These are phyloP conservation scores for Phaeolepiota aurea DNA, from an alignment of 768 basidiomycete species.

Conservation along the genomic window DNA sequence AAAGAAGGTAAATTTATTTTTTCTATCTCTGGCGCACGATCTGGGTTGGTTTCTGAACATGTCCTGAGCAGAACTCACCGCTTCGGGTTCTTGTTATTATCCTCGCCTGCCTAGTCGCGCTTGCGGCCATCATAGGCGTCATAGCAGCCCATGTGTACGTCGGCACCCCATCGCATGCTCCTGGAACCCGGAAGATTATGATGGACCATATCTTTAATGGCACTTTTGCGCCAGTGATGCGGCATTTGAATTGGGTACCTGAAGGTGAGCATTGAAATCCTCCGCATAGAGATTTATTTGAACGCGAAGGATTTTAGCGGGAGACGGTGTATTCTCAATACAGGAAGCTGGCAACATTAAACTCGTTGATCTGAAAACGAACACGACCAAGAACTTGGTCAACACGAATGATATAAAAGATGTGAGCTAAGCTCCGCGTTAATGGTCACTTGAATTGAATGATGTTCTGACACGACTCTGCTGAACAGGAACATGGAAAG, in stretches of 20 bases:
- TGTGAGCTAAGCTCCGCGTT: too few species aligned
- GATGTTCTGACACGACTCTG: constrained; percentile 1
- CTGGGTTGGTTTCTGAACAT: background rate
- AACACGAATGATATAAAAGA: constrained; percentile 50
- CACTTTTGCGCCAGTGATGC: constrained; percentile 52
- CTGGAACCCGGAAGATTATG: constrained; percentile 59
- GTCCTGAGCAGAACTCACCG: constrained; percentile 27
- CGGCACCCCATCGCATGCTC: constrained; percentile 36
- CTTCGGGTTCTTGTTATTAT: constrained; percentile 55
- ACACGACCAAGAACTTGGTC: constrained; percentile 57
- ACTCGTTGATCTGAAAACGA: constrained; percentile 75
- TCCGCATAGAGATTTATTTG: background rate
- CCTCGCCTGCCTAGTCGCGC: constrained; percentile 46
- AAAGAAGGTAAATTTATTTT: constrained; percentile 9
- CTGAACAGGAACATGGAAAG: constrained; percentile 44
- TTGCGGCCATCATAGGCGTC: constrained; percentile 66
- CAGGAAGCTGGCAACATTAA: constrained; percentile 55
- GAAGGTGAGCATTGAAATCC: constrained; percentile 56
- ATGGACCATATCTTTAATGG: constrained; percentile 93
- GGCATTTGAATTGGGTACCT: constrained; percentile 73
- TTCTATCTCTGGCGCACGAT: background rate
- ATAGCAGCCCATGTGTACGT: constrained; percentile 72
- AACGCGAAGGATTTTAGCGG: constrained; percentile 46
- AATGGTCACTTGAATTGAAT: background rate
- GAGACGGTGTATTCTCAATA: constrained; percentile 86